Conservation (phyloP, 2,329 filamentous ascomycete genomes). For the Basipetospora chlamydospora region DNA sequence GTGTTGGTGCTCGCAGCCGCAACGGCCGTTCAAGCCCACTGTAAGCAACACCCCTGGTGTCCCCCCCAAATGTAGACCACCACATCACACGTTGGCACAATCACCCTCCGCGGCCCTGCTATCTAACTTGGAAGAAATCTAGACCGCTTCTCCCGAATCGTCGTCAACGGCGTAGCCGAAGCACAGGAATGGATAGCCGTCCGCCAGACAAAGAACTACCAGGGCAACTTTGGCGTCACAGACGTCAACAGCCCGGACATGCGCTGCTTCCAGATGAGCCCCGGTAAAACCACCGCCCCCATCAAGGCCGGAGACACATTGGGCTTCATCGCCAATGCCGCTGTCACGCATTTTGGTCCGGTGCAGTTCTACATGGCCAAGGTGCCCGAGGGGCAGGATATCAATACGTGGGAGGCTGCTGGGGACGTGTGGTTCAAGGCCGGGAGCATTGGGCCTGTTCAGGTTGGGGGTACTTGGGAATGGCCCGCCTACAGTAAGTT, state of each 20-base stretch:
- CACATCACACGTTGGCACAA: too few species aligned
- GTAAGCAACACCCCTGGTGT: too few species aligned
- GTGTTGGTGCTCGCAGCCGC: too few species aligned
- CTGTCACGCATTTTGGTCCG: slow-evolving; percentile 23
- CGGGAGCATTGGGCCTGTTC: slow-evolving; percentile 16
- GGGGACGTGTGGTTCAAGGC: slow-evolving; percentile 21
- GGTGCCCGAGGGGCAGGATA: slow-evolving; percentile 15
- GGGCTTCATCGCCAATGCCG: slow-evolving; percentile 23
- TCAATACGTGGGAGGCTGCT: slow-evolving; percentile 18
- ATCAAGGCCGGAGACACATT: slow-evolving; percentile 24
- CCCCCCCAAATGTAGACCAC: too few species aligned
- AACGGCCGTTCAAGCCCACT: too few species aligned
- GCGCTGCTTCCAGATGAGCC: slow-evolving; percentile 3
- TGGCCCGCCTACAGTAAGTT: slow-evolving; percentile 4
- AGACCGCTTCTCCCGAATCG: neutral
- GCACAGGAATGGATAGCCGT: slow-evolving; percentile 3
- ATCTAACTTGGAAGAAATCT: too few species aligned
- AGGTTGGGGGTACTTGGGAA: neutral
- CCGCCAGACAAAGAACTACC: slow-evolving; percentile 4
- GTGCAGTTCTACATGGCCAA: slow-evolving; percentile 22
- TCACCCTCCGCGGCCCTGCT: too few species aligned
- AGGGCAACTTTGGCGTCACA: slow-evolving; percentile 21
- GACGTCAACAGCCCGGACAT: slow-evolving; percentile 20
- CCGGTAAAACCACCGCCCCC: slow-evolving; percentile 17
- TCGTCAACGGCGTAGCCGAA: neutral